Evolutionary conservation across 2,329 filamentous ascomycete species (phyloP), one percentile per base, ranked within the genome.

Genomic region (Ophiocordyceps robertsii): DNA sequence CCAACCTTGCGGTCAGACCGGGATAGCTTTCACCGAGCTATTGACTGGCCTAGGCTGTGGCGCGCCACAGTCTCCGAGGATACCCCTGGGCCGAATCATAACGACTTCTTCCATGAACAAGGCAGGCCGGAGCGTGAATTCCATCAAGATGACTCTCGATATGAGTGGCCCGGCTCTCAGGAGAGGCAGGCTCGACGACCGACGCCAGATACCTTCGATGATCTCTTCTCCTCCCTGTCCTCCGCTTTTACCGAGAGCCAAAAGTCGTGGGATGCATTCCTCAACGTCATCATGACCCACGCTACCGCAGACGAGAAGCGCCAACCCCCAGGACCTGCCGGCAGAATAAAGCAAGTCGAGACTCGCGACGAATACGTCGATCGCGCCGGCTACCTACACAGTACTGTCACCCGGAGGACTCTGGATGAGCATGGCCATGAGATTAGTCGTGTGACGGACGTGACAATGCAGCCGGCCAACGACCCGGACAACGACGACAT

Each of bases 351-450:
- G 41, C 57, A 60, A 24, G 54, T 63, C 24, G 56, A 57, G 43
- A 60, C 57, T 2, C 63, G 57, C 24, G 58, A 66, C 5, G 64
- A 70, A 46, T 60, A 64, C 40, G 58, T 66, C 5, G 68, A 72
- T 49, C 49, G 53, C 8, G 61, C 60, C 40, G 69, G 68, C 29
- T 65, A 67, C 47, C 49, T 61, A 12, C 66, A 69, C 44, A 60
- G 57, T 41, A 68, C 63, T 48, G 59, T 59, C 9, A 64, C 61
- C 7, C 57, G 63, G 24, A 63, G 58, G 45, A 64, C 54, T 8
- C 51, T 66, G 9, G 64, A 70, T 33, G 55, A 56, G 17, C 51
- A 67, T 8, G 69, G 68, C 37, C 57, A 60, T 12, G 60, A 68
- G 43, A 53, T 70, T 14, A 57, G 62, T 30, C 59, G 53, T 7